Evolutionary conservation across 768 basidiomycete species (phyloP).

Genomic region (Boletus sensibilis): DNA sequence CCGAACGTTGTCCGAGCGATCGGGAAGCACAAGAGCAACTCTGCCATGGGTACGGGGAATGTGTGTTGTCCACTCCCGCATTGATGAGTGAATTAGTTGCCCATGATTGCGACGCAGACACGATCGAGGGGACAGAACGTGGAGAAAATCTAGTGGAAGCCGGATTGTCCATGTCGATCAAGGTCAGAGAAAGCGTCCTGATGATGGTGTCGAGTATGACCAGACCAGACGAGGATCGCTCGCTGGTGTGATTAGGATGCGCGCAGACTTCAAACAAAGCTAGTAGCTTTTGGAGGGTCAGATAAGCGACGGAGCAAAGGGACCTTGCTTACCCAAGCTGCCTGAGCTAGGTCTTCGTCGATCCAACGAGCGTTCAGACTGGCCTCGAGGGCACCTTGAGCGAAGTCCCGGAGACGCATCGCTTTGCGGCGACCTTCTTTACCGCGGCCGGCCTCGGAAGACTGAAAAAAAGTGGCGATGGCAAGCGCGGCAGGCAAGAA

Average conservation of each 20-base stretch:
- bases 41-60: conserved; percentile 11
- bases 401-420: conserved; percentile 60
- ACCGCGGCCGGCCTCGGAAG: conserved; percentile 58
- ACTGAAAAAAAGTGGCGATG: conserved; percentile 66
- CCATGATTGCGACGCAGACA: conserved; percentile 14
- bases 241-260: conserved; percentile 57
- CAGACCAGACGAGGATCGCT: conserved; percentile 57
- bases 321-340: conserved; percentile 63
- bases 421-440: conserved; percentile 53
- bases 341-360: conserved; percentile 71
- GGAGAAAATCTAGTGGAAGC: conserved; percentile 48
- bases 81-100: not conserved
- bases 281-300: conserved; percentile 46
- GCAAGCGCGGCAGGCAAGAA: conserved; percentile 62
- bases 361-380: conserved; percentile 71
- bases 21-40: conserved; percentile 50
- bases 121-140: conserved; percentile 49
- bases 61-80: not conserved
- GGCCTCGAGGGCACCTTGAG: conserved; percentile 67
- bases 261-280: conserved; percentile 72
- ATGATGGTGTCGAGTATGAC: conserved; percentile 67
- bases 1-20: conserved; percentile 53
- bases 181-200: conserved; percentile 55
- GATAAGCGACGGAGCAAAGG: conserved; percentile 3
- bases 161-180: conserved; percentile 58